Evolutionary conservation across 768 basidiomycete species (phyloP), one percentile per base, ranked within the genome.

Genomic region (Russula compacta): DNA sequence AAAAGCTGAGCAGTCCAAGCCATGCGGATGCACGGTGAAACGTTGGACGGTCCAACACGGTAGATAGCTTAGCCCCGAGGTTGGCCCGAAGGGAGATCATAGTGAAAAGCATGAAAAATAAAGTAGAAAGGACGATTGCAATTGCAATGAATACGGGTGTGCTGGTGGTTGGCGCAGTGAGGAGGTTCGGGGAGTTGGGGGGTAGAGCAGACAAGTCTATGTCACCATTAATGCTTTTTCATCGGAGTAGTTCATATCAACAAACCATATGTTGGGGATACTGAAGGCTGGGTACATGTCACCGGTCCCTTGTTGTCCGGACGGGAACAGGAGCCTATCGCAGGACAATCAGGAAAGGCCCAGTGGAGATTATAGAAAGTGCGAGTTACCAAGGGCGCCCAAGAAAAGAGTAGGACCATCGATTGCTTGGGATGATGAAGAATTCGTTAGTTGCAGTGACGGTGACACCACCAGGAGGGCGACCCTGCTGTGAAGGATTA

Each of bases 1-100:
- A 74, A 71, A 89, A 90, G n/a, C 86, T 85, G 60, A 85, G 76
- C 49, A 90, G 77, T 4, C 89, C 89, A 63, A 89, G 76, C 86
- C 88, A 90, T 14, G 87, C 85, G 11, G 84, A 83, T 17, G 73
- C 64, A 21, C 78, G 78, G 60, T 87, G 85, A 12, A 86, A 65
- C 38, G 76, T 60, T 0, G 86, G 85, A 36, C 76, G 83, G 44
- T 84, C 83, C 61, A 88, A 74, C 2, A 71, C 47, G 3, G 72
- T 74, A 32, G 79, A 72, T 38, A 81, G 64, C 70, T 79, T 83
- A 21, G 76, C 80, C 24, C 77, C 76, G 76, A 89, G 79, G 58
- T 83, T 79, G 60, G 82, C 80, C 38, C 85, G 82, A 70, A 88
- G 81, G 6, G 86, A 82, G 44, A 83, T 83, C 35, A 85, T 65